Evolutionary conservation across 371 early-diverging fungal species (phyloP).

Genomic region (Lichtheimia ramosa): DNA sequence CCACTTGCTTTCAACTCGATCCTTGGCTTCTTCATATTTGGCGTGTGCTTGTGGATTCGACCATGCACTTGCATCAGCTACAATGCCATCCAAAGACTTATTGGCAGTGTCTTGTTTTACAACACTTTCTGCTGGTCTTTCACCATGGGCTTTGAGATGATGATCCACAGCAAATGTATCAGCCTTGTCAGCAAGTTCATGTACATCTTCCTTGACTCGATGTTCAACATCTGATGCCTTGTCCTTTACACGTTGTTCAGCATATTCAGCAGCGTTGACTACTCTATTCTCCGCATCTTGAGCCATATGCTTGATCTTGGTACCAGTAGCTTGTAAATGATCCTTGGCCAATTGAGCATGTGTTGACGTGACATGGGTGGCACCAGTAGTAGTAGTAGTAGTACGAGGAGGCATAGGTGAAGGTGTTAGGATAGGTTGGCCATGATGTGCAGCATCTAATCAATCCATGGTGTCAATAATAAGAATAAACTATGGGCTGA

Average conservation of each 20-base stretch:
- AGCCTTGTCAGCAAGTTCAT: slow-evolving; percentile 6
- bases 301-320: slow-evolving; percentile 15
- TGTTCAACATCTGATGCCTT: slow-evolving; percentile 5
- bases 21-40: slow-evolving; percentile 9
- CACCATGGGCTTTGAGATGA: slow-evolving; percentile 29
- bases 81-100: slow-evolving; percentile 1
- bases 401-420: neutral
- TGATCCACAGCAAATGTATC: slow-evolving; percentile 25
- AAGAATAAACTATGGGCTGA: neutral
- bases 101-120: slow-evolving; percentile 6
- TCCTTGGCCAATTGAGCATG: slow-evolving; percentile 10
- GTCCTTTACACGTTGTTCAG: slow-evolving; percentile 5
- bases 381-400: too few species aligned
- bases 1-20: neutral
- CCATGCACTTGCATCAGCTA: slow-evolving; percentile 11
- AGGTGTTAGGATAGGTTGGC: neutral
- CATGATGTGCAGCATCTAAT: neutral
- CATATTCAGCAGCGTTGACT: slow-evolving; percentile 1
- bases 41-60: slow-evolving; percentile 8
- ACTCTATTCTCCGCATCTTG: slow-evolving; percentile 11
- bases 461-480: too few species aligned
- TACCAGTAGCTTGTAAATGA: slow-evolving; percentile 8
- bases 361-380: too few species aligned
- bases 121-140: slow-evolving; percentile 26
- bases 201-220: slow-evolving; percentile 3